Evolutionary conservation across 1,139 yeast genomes (phyloP).

Genomic region (Magnusiomyces paraingens): DNA sequence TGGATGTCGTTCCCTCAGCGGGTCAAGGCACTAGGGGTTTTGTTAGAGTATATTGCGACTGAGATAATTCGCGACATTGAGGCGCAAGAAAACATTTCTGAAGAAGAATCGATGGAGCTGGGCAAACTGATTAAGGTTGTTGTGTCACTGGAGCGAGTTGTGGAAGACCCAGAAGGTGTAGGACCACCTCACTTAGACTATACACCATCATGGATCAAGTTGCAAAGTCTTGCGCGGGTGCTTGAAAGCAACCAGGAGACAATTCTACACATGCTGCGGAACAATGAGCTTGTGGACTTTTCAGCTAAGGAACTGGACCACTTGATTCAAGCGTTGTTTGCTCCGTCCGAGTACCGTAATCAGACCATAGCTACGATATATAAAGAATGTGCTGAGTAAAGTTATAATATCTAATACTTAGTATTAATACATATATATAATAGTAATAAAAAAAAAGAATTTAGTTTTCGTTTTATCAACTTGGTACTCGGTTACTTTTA

Average conservation of each 20-base stretch:
- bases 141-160: not conserved
- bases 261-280: conserved; percentile 63
- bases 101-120: conserved; percentile 29
- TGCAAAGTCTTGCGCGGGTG: conserved; percentile 32
- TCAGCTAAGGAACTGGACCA: conserved; percentile 57
- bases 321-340: conserved; percentile 58
- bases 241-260: conserved; percentile 46
- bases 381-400: too few species aligned
- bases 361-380: conserved; percentile 38
- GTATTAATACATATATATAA: too few species aligned
- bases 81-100: conserved; percentile 30
- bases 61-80: conserved; percentile 25
- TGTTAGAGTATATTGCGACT: conserved; percentile 29
- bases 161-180: not conserved
- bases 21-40: conserved; percentile 24
- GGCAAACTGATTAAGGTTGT: conserved; percentile 25
- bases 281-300: conserved; percentile 68
- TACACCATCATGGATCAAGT: conserved; percentile 37
- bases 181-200: conserved; percentile 11
- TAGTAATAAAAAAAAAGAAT: too few species aligned
- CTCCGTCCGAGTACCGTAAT: conserved; percentile 62
- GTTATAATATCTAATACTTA: too few species aligned
- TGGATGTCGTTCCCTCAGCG: conserved; percentile 24
- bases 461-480: too few species aligned
- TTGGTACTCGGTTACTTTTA: too few species aligned